Evolutionary conservation across 345 rosid genomes (phyloP).

Genomic region (Hibiscus syriacus): DNA sequence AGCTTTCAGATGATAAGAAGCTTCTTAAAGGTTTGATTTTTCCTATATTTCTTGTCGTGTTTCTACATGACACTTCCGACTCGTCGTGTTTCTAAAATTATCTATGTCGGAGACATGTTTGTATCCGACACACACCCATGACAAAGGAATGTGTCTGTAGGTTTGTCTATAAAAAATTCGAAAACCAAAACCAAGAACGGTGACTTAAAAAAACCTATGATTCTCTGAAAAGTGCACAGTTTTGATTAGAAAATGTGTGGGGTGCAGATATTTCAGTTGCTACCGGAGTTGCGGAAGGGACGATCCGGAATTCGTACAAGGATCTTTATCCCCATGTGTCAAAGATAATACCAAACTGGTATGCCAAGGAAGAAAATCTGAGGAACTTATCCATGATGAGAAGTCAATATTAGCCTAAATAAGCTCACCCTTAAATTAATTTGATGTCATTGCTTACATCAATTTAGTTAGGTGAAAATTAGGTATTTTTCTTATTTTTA

Average conservation of each 20-base stretch:
- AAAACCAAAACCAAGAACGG: background rate
- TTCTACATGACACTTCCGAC: too few species aligned
- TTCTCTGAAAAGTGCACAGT: background rate
- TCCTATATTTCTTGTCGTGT: too few species aligned
- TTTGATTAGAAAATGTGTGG: constrained; percentile 7
- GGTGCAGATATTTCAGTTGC: constrained; percentile 82
- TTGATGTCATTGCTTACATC: too few species aligned
- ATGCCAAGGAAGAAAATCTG: constrained; percentile 91
- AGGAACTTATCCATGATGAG: constrained; percentile 68
- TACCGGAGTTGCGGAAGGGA: constrained; percentile 99
- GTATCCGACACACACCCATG: background rate
- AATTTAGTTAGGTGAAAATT: too few species aligned
- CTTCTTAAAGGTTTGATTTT: constrained; percentile 68
- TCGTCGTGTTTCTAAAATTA: too few species aligned
- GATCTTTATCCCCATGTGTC: constrained; percentile 82
- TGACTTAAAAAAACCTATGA: background rate
- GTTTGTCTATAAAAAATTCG: background rate
- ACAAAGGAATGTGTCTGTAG: background rate
- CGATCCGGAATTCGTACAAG: constrained; percentile 92
- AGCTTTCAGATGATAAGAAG: constrained; percentile 94
- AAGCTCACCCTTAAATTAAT: too few species aligned
- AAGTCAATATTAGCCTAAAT: too few species aligned
- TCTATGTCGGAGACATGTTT: too few species aligned
- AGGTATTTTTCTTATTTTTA: too few species aligned
- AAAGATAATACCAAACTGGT: constrained; percentile 89